phyloP scores from a whole-genome alignment of 768 basidiomycete genomes.

The Mycena vitilis region DNA sequence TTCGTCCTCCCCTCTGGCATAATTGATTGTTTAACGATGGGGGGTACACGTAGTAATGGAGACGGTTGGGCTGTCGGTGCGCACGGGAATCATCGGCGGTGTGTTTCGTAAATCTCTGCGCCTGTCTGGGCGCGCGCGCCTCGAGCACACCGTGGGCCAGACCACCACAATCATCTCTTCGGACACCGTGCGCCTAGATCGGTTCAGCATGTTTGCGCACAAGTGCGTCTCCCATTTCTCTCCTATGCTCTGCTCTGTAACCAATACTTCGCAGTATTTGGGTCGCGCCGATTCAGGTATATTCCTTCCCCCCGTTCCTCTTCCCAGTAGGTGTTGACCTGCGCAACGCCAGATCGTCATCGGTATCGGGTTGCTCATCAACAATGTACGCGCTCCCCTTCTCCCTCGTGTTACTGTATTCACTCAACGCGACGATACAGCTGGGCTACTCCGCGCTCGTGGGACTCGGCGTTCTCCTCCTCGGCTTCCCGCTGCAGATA shows the following conservation, averaged over 20 bases:
- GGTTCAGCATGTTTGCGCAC: constrained; percentile 56
- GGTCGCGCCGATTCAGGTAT: constrained; percentile 71
- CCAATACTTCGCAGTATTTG: constrained; percentile 54
- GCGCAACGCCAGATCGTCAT: constrained; percentile 56
- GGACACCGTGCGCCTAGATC: constrained; percentile 68
- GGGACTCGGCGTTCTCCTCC: constrained; percentile 65
- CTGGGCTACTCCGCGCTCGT: constrained; percentile 79
- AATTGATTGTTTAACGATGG: constrained; percentile 2
- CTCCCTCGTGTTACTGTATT: not conserved
- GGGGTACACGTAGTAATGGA: constrained; percentile 54
- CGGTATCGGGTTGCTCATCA: constrained; percentile 70
- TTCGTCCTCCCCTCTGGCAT: too few relatives aligned
- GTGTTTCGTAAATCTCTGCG: constrained; percentile 78
- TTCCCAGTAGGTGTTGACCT: not conserved
- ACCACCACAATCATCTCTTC: constrained; percentile 79
- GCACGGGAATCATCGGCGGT: constrained; percentile 57
- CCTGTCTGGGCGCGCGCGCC: constrained; percentile 68
- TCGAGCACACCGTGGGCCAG: constrained; percentile 71
- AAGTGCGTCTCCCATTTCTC: constrained; percentile 45
- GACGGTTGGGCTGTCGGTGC: constrained; percentile 59
- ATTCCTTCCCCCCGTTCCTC: constrained; percentile 1
- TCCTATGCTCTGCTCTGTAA: constrained; percentile 1
- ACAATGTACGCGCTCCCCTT: constrained; percentile 54
- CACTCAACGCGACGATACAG: constrained; percentile 40
- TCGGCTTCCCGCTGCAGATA: constrained; percentile 71